phyloP scores from a whole-genome alignment of 2,329 filamentous ascomycete species.

The Davidsoniella eucalypti region DNA sequence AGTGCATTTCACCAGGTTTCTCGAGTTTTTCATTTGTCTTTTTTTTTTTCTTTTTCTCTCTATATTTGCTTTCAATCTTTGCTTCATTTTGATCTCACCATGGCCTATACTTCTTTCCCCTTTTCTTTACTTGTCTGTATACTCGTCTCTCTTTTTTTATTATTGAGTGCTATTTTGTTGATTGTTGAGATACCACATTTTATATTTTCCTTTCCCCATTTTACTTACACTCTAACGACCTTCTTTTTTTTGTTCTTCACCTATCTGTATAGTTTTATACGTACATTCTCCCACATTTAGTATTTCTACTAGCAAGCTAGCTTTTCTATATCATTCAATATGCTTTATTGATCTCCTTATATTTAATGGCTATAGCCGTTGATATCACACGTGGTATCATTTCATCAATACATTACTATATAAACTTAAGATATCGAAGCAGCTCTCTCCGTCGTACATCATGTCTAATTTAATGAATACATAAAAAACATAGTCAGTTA shows the following conservation, averaged over 20 bases:
- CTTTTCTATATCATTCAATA: too few relatives aligned
- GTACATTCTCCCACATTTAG: too few relatives aligned
- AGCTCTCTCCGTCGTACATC: too few relatives aligned
- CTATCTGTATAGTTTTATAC: too few relatives aligned
- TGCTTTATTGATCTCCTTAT: too few relatives aligned
- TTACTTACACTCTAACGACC: not conserved
- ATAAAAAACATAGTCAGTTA: too few relatives aligned
- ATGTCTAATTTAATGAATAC: too few relatives aligned
- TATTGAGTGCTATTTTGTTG: not conserved
- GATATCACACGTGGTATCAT: too few relatives aligned
- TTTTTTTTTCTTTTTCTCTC: constrained; percentile 1
- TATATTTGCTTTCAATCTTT: constrained; percentile 2
- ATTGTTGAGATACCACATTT: constrained; percentile 10
- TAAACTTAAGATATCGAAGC: too few relatives aligned
- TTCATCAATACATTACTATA: too few relatives aligned
- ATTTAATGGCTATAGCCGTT: too few relatives aligned
- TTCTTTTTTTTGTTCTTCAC: not conserved
- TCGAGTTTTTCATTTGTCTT: not conserved
- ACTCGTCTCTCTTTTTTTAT: not conserved
- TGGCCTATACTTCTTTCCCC: not conserved
- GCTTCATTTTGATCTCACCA: not conserved
- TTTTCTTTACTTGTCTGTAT: not conserved
- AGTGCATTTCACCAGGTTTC: not conserved
- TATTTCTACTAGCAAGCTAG: too few relatives aligned
- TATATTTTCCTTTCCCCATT: not conserved